Base-by-base conservation (phyloP, 805 yeast species). In the Wickerhamiella parazyma region DNA sequence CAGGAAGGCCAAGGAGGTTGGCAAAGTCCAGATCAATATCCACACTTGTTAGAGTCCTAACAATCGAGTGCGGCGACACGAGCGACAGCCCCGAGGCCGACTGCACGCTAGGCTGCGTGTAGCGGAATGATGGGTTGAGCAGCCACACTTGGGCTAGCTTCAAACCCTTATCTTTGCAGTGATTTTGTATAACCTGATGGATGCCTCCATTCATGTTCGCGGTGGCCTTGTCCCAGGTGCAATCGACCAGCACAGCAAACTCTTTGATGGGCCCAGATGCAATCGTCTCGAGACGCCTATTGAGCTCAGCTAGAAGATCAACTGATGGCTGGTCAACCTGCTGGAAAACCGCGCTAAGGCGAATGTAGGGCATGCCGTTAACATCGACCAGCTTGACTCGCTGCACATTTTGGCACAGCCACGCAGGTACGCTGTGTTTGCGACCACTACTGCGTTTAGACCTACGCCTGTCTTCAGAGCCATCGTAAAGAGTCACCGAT, bases 401-500 rank as follows among this genome's bases (percentile, higher is more conserved):
- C 22, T 28, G 39, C 33, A 16, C 21, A 10, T 36, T 33, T 14
- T 24, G 31, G 3, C 14, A 24, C 10, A 20, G 22, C 42, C 42
- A 39, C n/a, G 21, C 11, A 20, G 20, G 36, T 11, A 39, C 12
- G 4, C 36, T 29, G 22, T 16, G 18, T 31, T 39, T 39, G 10
- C 42, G 42, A 2, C 26, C 29, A 18, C 29, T 24, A 29, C 42
- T 31, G 12, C 42, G 36, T n/a, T 31, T 39, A 7, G 42, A 31
- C 10, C 12, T 19, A 21, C 33, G 16, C 6, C 42, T 29, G 4
- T 35, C 38, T 5, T 8, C 17, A 4, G 16, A 6, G 16, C 18
- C 26, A n/a, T 18, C n/a, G 14, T 18, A 35, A 9, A 20, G 11
- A 3, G 24, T 21, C 10, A 20, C 25, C 3, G 24, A 3, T 9